Base-by-base conservation (phyloP, 371 early-diverging fungal species). In the Blakeslea trispora region DNA sequence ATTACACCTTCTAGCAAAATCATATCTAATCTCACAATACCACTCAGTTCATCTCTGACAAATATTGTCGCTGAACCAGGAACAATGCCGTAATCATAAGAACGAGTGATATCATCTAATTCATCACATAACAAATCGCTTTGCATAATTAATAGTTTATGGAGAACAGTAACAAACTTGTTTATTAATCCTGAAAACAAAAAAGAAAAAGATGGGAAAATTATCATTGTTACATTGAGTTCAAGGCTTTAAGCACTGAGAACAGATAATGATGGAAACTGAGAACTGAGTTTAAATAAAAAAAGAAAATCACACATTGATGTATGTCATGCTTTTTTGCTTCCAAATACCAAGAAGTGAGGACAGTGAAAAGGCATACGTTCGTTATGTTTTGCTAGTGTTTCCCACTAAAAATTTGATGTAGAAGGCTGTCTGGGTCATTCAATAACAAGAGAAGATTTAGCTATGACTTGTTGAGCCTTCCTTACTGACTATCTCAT, bases 71-170 rank as follows among this genome's bases (percentile, higher is more conserved):
- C 69, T 18, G 69, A 69, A 13, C 65, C 69, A 21, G 69, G 64
- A 9, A 69, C 69, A 61, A 69, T 69, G 5, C 69, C 69, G 50
- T 64, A 69, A 42, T 69, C 64, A 48, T 57, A 69, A 7, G 61
- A 57, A 37, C 47, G 57, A 3, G 64, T 64, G 31, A 69, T 69
- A n/a, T 61, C 55, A 32, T 69, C 65, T 22, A 69, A 48, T 46
- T 69, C 69, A 43, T 50, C 65, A 39, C 53, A 42, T 23, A 69
- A 45, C 31, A 61, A 64, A 23, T 28, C 18, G 22, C 45, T 46
- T 61, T 65, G 57, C 69, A 69, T 67, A 28, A 37, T 37, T 35
- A 28, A 28, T 3, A 28, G 7, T 28, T 28, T 28, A 28, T 28
- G 28, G 3, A 28, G 3, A 7, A 28, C n/a, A 28, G 7, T 35